Evolutionary conservation across 1,284 basidiomycete genomes (phyloP).

Genomic region (Irpex lacteus): DNA sequence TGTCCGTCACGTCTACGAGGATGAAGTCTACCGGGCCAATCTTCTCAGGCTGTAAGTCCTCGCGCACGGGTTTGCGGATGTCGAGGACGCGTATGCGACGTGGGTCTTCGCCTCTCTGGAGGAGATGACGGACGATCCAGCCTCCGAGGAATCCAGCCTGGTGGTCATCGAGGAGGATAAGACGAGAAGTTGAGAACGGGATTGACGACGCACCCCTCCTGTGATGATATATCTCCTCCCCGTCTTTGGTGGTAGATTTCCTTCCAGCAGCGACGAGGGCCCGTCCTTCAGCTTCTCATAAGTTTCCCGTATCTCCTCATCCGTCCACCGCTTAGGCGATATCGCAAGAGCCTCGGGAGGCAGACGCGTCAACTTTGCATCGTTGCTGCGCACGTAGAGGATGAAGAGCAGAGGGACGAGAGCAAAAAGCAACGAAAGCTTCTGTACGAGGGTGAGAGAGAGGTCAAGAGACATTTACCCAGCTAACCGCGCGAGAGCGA

Average conservation of each 20-base stretch:
- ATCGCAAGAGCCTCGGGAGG: conserved; percentile 42
- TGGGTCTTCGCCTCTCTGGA: conserved; percentile 68
- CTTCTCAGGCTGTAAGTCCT: conserved; percentile 48
- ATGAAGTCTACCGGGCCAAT: conserved; percentile 53
- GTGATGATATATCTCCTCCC: conserved; percentile 55
- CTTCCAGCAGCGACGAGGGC: conserved; percentile 30
- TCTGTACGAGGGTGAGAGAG: background rate
- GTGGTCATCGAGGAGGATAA: background rate
- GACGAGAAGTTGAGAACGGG: background rate
- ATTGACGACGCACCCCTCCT: conserved; percentile 42
- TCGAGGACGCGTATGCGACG: conserved; percentile 65
- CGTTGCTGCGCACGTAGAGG: conserved; percentile 52
- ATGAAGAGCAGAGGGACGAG: conserved; percentile 21
- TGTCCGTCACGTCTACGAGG: conserved; percentile 55
- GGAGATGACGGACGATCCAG: conserved; percentile 67
- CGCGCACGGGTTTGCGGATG: conserved; percentile 51
- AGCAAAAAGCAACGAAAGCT: conserved; percentile 5
- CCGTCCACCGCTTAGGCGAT: conserved; percentile 45
- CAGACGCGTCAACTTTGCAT: conserved; percentile 42
- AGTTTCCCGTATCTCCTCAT: conserved; percentile 35
- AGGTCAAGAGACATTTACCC: too few species aligned
- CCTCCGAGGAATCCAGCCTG: conserved; percentile 73
- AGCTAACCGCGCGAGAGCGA: too few species aligned
- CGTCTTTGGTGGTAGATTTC: conserved; percentile 48
- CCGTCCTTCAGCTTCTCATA: conserved; percentile 34